Conservation (phyloP, 176 grass and related monocot genomes). For the bread wheat (Triticum aestivum) region DNA sequence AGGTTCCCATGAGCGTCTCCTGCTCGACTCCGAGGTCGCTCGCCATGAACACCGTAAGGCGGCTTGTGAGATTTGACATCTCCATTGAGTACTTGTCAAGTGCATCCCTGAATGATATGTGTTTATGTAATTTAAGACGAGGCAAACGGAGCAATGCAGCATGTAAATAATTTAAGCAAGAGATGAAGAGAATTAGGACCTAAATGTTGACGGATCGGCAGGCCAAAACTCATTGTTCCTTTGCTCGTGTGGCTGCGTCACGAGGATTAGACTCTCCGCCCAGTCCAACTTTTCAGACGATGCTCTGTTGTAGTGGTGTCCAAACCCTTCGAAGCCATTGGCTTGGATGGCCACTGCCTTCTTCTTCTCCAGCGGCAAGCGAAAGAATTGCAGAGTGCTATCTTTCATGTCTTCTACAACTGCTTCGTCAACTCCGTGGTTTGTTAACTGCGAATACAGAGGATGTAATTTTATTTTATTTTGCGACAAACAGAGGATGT, state of each 20-base stretch:
- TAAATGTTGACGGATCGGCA: not conserved
- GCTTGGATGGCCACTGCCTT: not conserved
- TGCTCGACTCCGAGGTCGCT: not conserved
- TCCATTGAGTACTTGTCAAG: not conserved
- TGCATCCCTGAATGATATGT: not conserved
- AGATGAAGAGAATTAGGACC: too few species aligned
- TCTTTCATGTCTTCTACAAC: not conserved
- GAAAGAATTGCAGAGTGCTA: not conserved
- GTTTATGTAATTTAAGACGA: too few species aligned
- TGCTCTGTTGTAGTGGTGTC: constrained; percentile 7
- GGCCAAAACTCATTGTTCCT: constrained; percentile 24
- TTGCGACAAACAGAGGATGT: not conserved
- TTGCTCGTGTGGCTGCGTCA: not conserved
- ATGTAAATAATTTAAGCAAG: too few species aligned
- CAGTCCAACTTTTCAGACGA: not conserved
- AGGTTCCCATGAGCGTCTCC: not conserved
- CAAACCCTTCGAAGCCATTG: not conserved
- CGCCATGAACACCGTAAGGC: not conserved
- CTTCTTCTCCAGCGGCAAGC: not conserved
- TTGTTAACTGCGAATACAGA: not conserved
- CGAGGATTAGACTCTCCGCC: constrained; percentile 14
- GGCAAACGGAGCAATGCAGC: too few species aligned
- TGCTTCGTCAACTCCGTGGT: constrained; percentile 4
- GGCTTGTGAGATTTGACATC: not conserved
- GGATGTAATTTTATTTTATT: too few species aligned